phyloP scores from a whole-genome alignment of 805 yeast genomes.

The Candida krabiensis region DNA sequence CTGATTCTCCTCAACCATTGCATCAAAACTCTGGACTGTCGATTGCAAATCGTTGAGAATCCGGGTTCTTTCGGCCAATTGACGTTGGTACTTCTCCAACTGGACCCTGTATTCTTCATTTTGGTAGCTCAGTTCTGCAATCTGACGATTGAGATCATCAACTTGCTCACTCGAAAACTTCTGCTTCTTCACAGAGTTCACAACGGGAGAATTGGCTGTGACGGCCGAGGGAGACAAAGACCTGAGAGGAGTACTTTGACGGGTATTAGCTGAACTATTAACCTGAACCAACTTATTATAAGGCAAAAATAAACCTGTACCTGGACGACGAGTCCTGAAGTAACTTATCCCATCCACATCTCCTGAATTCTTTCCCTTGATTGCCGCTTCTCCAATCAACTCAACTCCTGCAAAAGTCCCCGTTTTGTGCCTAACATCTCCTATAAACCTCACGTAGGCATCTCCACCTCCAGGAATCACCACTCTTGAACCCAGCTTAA shows the following conservation, averaged over 20 bases:
- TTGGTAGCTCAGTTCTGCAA: conserved; percentile 6
- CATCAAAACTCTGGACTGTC: conserved; percentile 50
- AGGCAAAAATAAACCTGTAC: conserved; percentile 75
- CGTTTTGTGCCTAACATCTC: conserved; percentile 66
- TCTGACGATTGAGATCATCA: conserved; percentile 7
- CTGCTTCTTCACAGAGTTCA: conserved; percentile 13
- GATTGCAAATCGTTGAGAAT: conserved; percentile 48
- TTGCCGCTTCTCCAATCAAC: conserved; percentile 60
- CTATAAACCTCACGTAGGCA: conserved; percentile 71
- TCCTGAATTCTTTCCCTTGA: conserved; percentile 86
- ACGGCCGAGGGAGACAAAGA: conserved; percentile 9
- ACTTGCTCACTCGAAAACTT: neutral
- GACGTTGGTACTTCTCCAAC: conserved; percentile 23
- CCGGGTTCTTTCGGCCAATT: conserved; percentile 43
- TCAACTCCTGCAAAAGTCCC: conserved; percentile 90
- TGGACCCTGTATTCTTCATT: conserved; percentile 16
- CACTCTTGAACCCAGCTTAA: conserved; percentile 21
- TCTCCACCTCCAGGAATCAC: conserved; percentile 64
- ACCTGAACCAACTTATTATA: conserved; percentile 40
- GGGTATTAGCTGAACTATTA: conserved; percentile 9
- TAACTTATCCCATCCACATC: conserved; percentile 68
- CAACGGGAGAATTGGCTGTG: conserved; percentile 10
- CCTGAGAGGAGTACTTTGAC: conserved; percentile 9
- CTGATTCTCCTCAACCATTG: conserved; percentile 48
- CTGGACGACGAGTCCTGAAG: conserved; percentile 62